Percentiles rank a stretch among this genome's conserved stretches.
These are phyloP conservation scores for Lepraria neglecta DNA, from an alignment of 495 filamentous ascomycete species.

Conservation along the genomic window DNA sequence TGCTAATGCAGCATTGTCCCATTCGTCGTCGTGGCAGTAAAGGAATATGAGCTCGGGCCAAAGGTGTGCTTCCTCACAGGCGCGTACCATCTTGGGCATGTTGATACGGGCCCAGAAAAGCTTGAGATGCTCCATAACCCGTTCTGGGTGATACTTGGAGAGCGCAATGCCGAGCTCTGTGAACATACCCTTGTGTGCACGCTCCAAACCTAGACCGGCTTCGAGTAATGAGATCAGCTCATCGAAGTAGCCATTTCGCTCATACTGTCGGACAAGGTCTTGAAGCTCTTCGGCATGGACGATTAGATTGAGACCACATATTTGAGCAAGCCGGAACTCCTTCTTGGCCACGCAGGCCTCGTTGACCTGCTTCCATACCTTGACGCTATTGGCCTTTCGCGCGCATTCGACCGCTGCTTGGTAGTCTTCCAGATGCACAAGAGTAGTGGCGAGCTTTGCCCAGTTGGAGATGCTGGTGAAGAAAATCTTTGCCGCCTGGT, in stretches of 20 bases:
- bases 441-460: slow-evolving; percentile 95
- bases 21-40: slow-evolving; percentile 99
- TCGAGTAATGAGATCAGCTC: slow-evolving; percentile 93
- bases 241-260: slow-evolving; percentile 95
- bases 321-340: slow-evolving; percentile 98
- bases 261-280: slow-evolving; percentile 91
- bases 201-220: slow-evolving; percentile 90
- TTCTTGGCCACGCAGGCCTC: slow-evolving; percentile 96
- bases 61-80: slow-evolving; percentile 88
- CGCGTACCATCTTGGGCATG: slow-evolving; percentile 95
- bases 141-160: slow-evolving; percentile 93
- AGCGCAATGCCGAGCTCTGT: slow-evolving; percentile 91
- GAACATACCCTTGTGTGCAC: slow-evolving; percentile 93
- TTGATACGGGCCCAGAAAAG: slow-evolving; percentile 99
- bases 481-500: slow-evolving; percentile 98
- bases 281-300: slow-evolving; percentile 96
- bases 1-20: slow-evolving; percentile 94
- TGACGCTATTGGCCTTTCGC: slow-evolving; percentile 98
- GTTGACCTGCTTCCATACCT: slow-evolving; percentile 99
- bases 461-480: slow-evolving; percentile 98
- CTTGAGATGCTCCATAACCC: slow-evolving; percentile 97
- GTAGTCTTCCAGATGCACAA: slow-evolving; percentile 94
- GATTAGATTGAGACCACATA: slow-evolving; percentile 97
- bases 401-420: slow-evolving; percentile 98
- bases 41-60: slow-evolving; percentile 99